These are phyloP conservation scores for Vitis cinerea DNA, from an alignment of 164 flowering plant species.

Conservation along the genomic window DNA sequence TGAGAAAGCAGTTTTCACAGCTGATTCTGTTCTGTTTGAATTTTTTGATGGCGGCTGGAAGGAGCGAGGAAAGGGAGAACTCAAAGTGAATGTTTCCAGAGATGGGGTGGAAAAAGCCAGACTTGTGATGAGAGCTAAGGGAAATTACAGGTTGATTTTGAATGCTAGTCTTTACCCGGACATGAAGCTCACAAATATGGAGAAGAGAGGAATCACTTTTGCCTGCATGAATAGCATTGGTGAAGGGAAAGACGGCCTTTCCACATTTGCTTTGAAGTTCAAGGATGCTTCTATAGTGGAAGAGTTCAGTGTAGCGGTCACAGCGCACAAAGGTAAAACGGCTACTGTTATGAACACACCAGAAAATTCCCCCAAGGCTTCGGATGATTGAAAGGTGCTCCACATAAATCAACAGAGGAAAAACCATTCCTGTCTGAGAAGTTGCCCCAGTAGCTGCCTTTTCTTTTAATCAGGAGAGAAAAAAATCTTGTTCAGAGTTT, in stretches of 20 bases:
- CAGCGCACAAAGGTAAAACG: conserved; percentile 49
- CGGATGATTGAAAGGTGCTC: conserved; percentile 37
- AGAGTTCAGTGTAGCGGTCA: conserved; percentile 56
- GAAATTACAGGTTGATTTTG: conserved; percentile 75
- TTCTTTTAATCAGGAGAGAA: neutral
- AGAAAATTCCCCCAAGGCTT: conserved; percentile 77
- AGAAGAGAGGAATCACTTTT: conserved; percentile 84
- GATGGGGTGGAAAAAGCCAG: conserved; percentile 54
- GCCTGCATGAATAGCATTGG: conserved; percentile 72
- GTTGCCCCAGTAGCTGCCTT: neutral
- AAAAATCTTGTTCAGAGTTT: neutral
- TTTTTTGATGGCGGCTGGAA: conserved; percentile 83
- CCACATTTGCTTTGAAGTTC: conserved; percentile 82
- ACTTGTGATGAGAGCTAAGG: conserved; percentile 81
- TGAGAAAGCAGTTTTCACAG: conserved; percentile 67
- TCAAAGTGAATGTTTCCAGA: conserved; percentile 73
- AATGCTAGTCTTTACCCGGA: conserved; percentile 85
- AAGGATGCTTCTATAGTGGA: conserved; percentile 69
- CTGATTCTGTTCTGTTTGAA: conserved; percentile 83
- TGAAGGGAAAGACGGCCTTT: conserved; percentile 60
- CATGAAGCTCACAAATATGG: conserved; percentile 92
- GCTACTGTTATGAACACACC: conserved; percentile 58
- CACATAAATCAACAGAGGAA: neutral
- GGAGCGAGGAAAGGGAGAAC: conserved; percentile 95
- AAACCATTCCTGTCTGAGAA: neutral